Evolutionary conservation across 768 basidiomycete species (phyloP).

Genomic region (Mycena rebaudengoi): DNA sequence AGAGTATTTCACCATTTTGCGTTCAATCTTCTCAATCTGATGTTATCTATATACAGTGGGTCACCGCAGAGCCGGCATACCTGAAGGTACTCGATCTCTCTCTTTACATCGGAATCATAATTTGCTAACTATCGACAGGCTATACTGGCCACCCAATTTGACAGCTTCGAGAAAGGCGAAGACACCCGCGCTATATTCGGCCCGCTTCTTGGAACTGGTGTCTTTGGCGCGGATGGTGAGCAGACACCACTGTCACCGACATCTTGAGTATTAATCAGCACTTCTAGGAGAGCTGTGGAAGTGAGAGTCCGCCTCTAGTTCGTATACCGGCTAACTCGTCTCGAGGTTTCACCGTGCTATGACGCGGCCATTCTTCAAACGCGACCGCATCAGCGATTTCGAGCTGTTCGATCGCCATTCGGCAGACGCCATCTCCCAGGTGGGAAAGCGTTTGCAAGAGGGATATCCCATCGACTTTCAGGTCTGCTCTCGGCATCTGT

Average conservation of each 20-base stretch:
- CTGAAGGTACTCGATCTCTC: slow-evolving; percentile 40
- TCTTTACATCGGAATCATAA: not conserved
- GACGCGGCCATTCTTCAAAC: slow-evolving; percentile 76
- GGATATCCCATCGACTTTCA: slow-evolving; percentile 70
- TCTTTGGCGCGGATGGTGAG: slow-evolving; percentile 68
- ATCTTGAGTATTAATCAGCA: not conserved
- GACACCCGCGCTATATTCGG: slow-evolving; percentile 11
- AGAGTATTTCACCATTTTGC: not conserved
- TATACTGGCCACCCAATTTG: slow-evolving; percentile 57
- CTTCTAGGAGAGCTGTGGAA: slow-evolving; percentile 64
- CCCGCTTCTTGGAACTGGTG: slow-evolving; percentile 60
- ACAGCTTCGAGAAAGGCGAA: slow-evolving; percentile 54
- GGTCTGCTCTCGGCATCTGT: slow-evolving; percentile 37
- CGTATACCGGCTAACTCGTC: not conserved
- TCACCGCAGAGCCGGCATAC: slow-evolving; percentile 56
- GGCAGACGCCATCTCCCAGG: slow-evolving; percentile 52
- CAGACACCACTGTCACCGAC: no score
- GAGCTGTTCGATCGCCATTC: slow-evolving; percentile 68
- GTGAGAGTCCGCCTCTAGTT: slow-evolving; percentile 41
- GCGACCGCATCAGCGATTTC: slow-evolving; percentile 68
- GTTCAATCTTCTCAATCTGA: not conserved
- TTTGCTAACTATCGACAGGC: slow-evolving; percentile 29
- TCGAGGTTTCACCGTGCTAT: slow-evolving; percentile 69
- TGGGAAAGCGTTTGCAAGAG: slow-evolving; percentile 51
- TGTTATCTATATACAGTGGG: slow-evolving; percentile 26